Evolutionary conservation across 805 yeast genomes (phyloP).

Genomic region (Candida lessepsii): DNA sequence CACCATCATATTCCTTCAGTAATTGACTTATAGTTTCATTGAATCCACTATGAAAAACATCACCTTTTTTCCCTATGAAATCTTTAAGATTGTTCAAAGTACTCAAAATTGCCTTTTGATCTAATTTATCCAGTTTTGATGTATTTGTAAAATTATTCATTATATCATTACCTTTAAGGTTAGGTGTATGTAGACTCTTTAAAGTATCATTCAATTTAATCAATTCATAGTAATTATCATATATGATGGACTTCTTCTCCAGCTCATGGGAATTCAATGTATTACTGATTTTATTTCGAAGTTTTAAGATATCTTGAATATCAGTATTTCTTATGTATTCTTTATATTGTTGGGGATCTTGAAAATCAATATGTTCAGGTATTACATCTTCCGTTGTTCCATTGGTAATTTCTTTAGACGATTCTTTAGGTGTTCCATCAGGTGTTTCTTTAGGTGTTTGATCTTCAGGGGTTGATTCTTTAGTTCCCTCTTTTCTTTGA

Average conservation of each 20-base stretch:
- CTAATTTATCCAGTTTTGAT: conserved; percentile 5
- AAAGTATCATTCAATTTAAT: conserved; percentile 64
- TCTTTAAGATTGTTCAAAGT: conserved; percentile 23
- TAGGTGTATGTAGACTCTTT: conserved; percentile 19
- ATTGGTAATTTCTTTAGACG: neutral
- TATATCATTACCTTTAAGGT: conserved; percentile 7
- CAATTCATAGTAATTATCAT: conserved; percentile 72
- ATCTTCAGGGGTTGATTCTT: no score
- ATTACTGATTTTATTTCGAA: conserved; percentile 37
- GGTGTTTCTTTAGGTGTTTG: conserved; percentile 13
- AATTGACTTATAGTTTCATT: conserved; percentile 17
- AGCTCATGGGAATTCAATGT: conserved; percentile 53
- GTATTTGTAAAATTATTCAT: conserved; percentile 10
- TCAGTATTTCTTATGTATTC: conserved; percentile 23
- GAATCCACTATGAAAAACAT: conserved; percentile 22
- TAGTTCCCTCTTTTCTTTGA: conserved; percentile 11
- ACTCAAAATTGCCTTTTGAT: conserved; percentile 20
- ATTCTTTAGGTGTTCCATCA: neutral
- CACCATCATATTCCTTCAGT: conserved; percentile 11
- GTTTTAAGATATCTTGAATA: conserved; percentile 30
- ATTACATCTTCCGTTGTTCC: neutral
- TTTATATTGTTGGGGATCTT: conserved; percentile 20
- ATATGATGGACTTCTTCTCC: conserved; percentile 67
- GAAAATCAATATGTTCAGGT: conserved; percentile 10
- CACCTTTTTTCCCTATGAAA: conserved; percentile 21